phyloP scores from a whole-genome alignment of 2,329 filamentous ascomycete genomes.

The Aspergillus sp. region DNA sequence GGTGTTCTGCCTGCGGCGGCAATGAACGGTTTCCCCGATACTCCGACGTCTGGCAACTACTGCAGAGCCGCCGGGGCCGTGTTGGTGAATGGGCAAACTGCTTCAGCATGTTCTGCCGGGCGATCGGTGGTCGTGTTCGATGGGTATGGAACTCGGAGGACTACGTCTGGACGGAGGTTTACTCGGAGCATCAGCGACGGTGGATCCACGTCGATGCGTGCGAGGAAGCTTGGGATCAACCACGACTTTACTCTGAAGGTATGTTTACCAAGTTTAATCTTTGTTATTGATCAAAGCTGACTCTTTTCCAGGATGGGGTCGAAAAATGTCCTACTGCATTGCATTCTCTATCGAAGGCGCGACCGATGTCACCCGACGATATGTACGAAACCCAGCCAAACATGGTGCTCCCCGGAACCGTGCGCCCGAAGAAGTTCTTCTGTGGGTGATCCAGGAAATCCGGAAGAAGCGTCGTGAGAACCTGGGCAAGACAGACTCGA shows the following conservation, averaged over 20 bases:
- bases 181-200: constrained; percentile 84
- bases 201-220: constrained; percentile 98
- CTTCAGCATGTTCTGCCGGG: constrained; percentile 96
- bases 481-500: constrained; percentile 70
- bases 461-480: constrained; percentile 76
- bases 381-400: constrained; percentile 49
- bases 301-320: constrained; percentile 66
- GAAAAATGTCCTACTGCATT: constrained; percentile 95
- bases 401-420: constrained; percentile 69
- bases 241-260: constrained; percentile 84
- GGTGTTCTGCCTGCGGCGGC: constrained; percentile 74
- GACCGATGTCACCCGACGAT: constrained; percentile 63
- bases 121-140: constrained; percentile 81
- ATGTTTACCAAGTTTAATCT: constrained; percentile 22
- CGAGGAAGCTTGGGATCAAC: constrained; percentile 93
- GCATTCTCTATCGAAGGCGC: constrained; percentile 89
- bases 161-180: constrained; percentile 96
- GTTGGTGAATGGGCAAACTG: constrained; percentile 97
- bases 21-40: constrained; percentile 91
- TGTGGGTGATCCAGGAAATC: constrained; percentile 91
- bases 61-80: constrained; percentile 81
- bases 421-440: constrained; percentile 82
- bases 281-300: constrained; percentile 3
- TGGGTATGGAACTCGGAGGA: constrained; percentile 99
- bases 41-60: constrained; percentile 86